Conservation (phyloP, 257 asterid genomes). For the Solanum dulcamara region DNA sequence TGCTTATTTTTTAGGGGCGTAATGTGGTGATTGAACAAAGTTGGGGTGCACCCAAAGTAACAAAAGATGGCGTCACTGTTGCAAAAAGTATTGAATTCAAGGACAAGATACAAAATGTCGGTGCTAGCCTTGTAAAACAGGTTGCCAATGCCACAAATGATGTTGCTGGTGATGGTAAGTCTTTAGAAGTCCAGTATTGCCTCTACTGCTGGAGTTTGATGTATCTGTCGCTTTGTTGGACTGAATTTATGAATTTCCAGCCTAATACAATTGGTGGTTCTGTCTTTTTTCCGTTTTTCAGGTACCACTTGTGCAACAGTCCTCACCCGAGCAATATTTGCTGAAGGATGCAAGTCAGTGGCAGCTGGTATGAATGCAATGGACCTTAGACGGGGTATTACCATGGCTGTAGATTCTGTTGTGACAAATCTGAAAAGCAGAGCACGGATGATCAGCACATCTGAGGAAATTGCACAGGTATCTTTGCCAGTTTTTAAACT, state of each 20-base stretch:
- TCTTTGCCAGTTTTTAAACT: neutral
- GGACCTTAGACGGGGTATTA: slow-evolving; percentile 93
- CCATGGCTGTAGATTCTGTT: slow-evolving; percentile 83
- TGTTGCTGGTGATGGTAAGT: slow-evolving; percentile 96
- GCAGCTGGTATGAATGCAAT: slow-evolving; percentile 98
- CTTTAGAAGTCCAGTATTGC: neutral
- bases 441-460: slow-evolving; percentile 95
- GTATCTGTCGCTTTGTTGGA: neutral
- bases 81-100: slow-evolving; percentile 93
- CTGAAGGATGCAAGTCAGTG: slow-evolving; percentile 96
- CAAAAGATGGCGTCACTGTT: slow-evolving; percentile 97
- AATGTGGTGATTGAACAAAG: slow-evolving; percentile 95
- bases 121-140: slow-evolving; percentile 96
- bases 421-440: slow-evolving; percentile 88
- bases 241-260: neutral
- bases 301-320: slow-evolving; percentile 97
- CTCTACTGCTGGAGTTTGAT: neutral
- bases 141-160: slow-evolving; percentile 99
- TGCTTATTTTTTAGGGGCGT: slow-evolving; percentile 51
- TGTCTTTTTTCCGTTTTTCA: neutral
- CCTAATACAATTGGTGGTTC: neutral
- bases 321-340: slow-evolving; percentile 86
- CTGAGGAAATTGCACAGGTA: slow-evolving; percentile 99
- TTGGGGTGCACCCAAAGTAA: slow-evolving; percentile 99
- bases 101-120: slow-evolving; percentile 78